Conservation (phyloP, 192 early-diverging fungal genomes). For the Rhizoclosmatium globosum region DNA sequence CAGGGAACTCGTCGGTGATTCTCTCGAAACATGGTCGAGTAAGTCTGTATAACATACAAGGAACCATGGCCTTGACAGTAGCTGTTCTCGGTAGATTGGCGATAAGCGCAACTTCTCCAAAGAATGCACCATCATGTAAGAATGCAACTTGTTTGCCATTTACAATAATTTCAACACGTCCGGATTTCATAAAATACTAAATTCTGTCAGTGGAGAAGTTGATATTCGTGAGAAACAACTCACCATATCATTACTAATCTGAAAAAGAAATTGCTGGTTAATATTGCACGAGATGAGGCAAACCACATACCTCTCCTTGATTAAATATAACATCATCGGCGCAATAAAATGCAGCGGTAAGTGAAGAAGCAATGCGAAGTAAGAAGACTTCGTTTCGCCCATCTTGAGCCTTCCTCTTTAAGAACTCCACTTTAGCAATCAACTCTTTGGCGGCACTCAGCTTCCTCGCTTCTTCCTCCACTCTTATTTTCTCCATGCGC, state of each 20-base stretch:
- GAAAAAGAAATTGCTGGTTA: background rate
- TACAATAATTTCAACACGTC: constrained; percentile 16
- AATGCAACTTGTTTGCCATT: background rate
- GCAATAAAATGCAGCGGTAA: constrained; percentile 29
- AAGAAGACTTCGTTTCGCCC: constrained; percentile 53
- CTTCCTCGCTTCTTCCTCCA: constrained; percentile 41
- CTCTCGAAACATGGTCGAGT: constrained; percentile 5
- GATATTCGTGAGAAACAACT: background rate
- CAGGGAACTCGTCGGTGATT: constrained; percentile 44
- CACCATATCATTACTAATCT: constrained; percentile 51
- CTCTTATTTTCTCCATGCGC: constrained; percentile 46
- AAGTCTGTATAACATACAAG: constrained; percentile 26
- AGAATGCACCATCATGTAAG: constrained; percentile 29
- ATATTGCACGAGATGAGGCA: background rate
- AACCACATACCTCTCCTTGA: constrained; percentile 36
- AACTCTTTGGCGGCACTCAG: constrained; percentile 19
- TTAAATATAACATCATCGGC: constrained; percentile 30
- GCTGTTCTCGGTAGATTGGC: constrained; percentile 41
- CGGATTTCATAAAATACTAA: constrained; percentile 26
- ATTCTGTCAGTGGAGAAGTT: background rate
- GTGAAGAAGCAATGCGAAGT: constrained; percentile 34
- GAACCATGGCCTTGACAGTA: constrained; percentile 22
- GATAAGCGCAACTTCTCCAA: constrained; percentile 19
- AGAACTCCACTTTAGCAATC: constrained; percentile 46
- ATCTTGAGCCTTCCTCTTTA: constrained; percentile 44